Evolutionary conservation across 345 rosid genomes (phyloP).

Genomic region (Moricandia moricandioides): DNA sequence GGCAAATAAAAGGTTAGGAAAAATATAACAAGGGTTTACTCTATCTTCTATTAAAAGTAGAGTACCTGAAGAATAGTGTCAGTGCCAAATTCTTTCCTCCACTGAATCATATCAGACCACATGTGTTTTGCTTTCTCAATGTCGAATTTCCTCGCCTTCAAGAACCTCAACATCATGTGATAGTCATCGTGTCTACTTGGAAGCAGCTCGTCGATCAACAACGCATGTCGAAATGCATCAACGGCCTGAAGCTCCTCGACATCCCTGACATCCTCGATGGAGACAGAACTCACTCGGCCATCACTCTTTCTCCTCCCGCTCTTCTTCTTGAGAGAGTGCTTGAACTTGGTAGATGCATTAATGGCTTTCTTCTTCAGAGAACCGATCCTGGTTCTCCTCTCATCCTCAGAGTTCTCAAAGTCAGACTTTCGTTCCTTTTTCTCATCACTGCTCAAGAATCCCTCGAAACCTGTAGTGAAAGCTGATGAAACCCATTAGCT

Average conservation of each 20-base stretch:
- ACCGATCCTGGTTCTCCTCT: slow-evolving; percentile 91
- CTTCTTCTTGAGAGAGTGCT: slow-evolving; percentile 90
- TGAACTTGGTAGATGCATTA: slow-evolving; percentile 82
- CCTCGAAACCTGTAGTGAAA: slow-evolving; percentile 78
- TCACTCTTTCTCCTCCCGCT: slow-evolving; percentile 77
- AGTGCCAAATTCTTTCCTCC: slow-evolving; percentile 88
- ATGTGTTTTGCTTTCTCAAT: slow-evolving; percentile 85
- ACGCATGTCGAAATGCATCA: slow-evolving; percentile 77
- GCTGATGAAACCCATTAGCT: slow-evolving; percentile 20
- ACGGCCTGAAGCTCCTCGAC: slow-evolving; percentile 83
- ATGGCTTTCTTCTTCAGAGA: slow-evolving; percentile 89
- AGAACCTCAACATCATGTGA: slow-evolving; percentile 94
- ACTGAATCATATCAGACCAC: slow-evolving; percentile 98
- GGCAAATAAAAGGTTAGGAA: slow-evolving; percentile 9
- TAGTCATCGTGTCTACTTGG: slow-evolving; percentile 76
- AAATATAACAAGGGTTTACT: neutral
- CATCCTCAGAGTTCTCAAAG: slow-evolving; percentile 98
- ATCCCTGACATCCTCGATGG: slow-evolving; percentile 95
- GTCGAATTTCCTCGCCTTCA: slow-evolving; percentile 94
- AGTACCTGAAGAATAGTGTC: slow-evolving; percentile 80
- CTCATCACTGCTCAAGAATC: slow-evolving; percentile 81
- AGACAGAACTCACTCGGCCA: slow-evolving; percentile 93
- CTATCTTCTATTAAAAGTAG: neutral
- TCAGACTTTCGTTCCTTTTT: slow-evolving; percentile 91
- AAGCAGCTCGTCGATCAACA: slow-evolving; percentile 81